Conservation (phyloP, 345 rosid species). For the Iberis pinnata region DNA sequence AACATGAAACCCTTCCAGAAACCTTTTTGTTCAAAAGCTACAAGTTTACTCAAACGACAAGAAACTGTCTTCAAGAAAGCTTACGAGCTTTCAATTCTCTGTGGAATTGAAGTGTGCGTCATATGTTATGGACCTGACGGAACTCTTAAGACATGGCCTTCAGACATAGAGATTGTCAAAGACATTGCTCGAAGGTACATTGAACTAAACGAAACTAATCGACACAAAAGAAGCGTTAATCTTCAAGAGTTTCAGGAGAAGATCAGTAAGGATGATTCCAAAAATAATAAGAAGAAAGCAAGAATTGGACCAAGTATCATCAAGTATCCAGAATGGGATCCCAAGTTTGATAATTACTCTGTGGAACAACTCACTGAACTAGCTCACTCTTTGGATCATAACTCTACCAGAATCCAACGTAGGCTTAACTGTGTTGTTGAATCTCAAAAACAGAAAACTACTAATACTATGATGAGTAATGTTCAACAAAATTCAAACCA, state of each 20-base stretch:
- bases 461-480: neutral
- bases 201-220: slow-evolving; percentile 5
- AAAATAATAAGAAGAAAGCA: slow-evolving; percentile 10
- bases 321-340: slow-evolving; percentile 27
- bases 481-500: slow-evolving; percentile 19
- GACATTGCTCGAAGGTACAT: slow-evolving; percentile 21
- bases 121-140: slow-evolving; percentile 19
- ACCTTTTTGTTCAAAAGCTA: too few species aligned
- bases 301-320: neutral
- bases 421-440: slow-evolving; percentile 9
- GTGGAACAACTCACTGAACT: slow-evolving; percentile 16
- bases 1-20: too few species aligned
- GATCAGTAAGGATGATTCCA: slow-evolving; percentile 2
- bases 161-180: slow-evolving; percentile 21
- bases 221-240: slow-evolving; percentile 18
- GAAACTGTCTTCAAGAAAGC: slow-evolving; percentile 28
- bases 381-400: slow-evolving; percentile 17
- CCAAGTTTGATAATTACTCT: slow-evolving; percentile 19
- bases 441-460: slow-evolving; percentile 16
- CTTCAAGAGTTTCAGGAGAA: slow-evolving; percentile 5
- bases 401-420: neutral
- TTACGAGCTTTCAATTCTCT: slow-evolving; percentile 22
- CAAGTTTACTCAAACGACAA: too few species aligned
- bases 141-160: slow-evolving; percentile 24
- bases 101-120: slow-evolving; percentile 26